phyloP scores from a whole-genome alignment of 2,329 filamentous ascomycete species.

The Didymella arachidicola region DNA sequence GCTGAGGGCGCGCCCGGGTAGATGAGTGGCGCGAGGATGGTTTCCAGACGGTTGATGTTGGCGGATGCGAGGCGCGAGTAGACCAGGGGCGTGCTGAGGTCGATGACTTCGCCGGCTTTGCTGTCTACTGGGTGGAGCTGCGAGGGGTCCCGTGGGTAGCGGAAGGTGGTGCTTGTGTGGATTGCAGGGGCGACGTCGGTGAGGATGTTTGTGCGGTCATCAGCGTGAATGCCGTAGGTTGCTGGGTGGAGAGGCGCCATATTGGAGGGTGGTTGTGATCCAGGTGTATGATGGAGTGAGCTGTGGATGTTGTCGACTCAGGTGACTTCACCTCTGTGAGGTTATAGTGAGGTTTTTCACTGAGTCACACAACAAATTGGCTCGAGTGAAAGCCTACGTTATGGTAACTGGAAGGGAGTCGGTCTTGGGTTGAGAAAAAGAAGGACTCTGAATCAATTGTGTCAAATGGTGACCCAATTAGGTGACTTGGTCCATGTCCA shows the following conservation, averaged over 20 bases:
- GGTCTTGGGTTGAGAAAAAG: neutral
- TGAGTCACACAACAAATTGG: neutral
- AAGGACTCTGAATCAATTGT: neutral
- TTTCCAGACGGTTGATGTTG: constrained; percentile 84
- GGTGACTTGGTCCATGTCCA: constrained; percentile 20
- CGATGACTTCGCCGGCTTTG: constrained; percentile 51
- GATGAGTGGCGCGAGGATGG: constrained; percentile 77
- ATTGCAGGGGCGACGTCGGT: constrained; percentile 86
- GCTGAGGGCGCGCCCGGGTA: constrained; percentile 55
- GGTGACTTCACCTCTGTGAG: neutral
- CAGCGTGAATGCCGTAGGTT: constrained; percentile 81
- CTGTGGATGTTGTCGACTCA: neutral
- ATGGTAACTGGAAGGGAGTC: neutral
- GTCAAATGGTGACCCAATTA: neutral
- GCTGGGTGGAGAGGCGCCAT: constrained; percentile 59
- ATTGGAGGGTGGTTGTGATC: neutral
- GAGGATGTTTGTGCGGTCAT: constrained; percentile 76
- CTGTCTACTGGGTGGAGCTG: constrained; percentile 61
- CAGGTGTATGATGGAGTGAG: neutral
- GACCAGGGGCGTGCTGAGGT: constrained; percentile 55
- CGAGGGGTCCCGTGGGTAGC: constrained; percentile 76
- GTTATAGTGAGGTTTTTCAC: neutral
- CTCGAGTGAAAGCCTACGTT: neutral
- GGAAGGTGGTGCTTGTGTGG: constrained; percentile 90
- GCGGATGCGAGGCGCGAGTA: constrained; percentile 84